These are phyloP conservation scores for Penicillium sp. DNA, from an alignment of 2,329 filamentous ascomycete genomes.

Conservation along the genomic window DNA sequence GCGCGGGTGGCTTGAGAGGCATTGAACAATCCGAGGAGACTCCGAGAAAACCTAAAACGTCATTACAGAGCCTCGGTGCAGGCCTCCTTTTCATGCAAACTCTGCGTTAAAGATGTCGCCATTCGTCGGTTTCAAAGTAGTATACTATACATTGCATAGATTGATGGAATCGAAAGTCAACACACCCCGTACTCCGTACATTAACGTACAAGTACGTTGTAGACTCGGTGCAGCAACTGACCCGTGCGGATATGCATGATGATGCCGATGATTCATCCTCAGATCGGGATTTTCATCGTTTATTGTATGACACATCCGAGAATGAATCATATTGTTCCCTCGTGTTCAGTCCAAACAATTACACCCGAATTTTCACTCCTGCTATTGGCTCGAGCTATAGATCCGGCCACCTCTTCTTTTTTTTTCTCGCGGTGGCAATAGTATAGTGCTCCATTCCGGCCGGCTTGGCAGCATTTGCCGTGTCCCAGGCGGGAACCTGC, in stretches of 20 bases:
- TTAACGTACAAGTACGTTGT: background rate
- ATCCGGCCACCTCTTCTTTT: conserved; percentile 7
- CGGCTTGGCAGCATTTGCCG: conserved; percentile 3
- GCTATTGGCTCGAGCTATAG: conserved; percentile 15
- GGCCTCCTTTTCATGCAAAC: background rate
- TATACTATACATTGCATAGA: background rate
- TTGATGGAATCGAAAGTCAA: background rate
- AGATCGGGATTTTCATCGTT: background rate
- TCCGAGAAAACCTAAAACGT: conserved; percentile 4
- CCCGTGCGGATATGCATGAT: conserved; percentile 14
- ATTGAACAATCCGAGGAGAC: background rate
- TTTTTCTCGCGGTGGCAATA: conserved; percentile 21
- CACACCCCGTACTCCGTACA: background rate
- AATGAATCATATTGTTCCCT: conserved; percentile 26
- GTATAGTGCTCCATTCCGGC: conserved; percentile 17
- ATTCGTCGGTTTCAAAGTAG: background rate
- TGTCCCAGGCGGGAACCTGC: conserved; percentile 5
- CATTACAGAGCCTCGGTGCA: conserved; percentile 1
- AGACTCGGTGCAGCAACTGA: conserved; percentile 10
- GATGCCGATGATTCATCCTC: conserved; percentile 21
- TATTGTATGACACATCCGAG: conserved; percentile 10
- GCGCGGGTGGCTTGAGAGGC: background rate
- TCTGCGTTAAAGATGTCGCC: background rate
- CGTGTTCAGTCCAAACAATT: background rate
- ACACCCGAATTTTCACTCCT: background rate